These are phyloP conservation scores for Coprinopsis sp. DNA, from an alignment of 768 basidiomycete species.

Conservation along the genomic window DNA sequence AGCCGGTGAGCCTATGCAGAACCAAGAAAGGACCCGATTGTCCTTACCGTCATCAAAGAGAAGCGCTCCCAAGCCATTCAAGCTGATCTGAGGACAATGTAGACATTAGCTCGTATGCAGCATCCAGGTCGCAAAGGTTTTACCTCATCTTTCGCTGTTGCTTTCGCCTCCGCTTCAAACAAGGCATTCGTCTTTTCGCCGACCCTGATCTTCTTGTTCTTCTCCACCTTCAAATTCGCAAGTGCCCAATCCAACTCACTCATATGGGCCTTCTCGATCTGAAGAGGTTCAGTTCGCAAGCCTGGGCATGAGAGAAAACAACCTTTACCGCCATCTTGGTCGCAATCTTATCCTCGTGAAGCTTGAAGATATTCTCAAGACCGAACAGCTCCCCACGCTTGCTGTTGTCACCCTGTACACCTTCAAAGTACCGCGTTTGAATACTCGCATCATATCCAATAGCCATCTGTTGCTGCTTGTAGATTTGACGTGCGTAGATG, in stretches of 20 bases:
- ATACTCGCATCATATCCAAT: conserved; percentile 82
- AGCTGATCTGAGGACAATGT: conserved; percentile 36
- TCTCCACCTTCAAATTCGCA: conserved; percentile 52
- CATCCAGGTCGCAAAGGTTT: background rate
- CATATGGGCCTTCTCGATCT: conserved; percentile 78
- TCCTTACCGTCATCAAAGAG: conserved; percentile 66
- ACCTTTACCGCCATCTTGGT: conserved; percentile 67
- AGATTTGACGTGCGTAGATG: conserved; percentile 85
- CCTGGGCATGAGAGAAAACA: background rate
- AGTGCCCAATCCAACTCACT: conserved; percentile 80
- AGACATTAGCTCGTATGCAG: background rate
- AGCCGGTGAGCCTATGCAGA: background rate
- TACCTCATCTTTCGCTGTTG: conserved; percentile 36
- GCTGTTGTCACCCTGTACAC: conserved; percentile 71
- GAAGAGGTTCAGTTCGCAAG: conserved; percentile 14
- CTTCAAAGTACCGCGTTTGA: conserved; percentile 83
- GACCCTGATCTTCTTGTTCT: conserved; percentile 24
- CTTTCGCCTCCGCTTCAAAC: conserved; percentile 42
- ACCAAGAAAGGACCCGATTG: background rate
- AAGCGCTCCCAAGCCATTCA: conserved; percentile 60
- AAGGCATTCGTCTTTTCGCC: conserved; percentile 28
- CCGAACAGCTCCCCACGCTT: conserved; percentile 85
- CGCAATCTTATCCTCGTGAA: conserved; percentile 64
- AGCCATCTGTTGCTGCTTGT: conserved; percentile 93
- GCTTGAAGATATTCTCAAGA: conserved; percentile 76